phyloP scores from a whole-genome alignment of 2,329 filamentous ascomycete species.

The Bipolaris cookei region DNA sequence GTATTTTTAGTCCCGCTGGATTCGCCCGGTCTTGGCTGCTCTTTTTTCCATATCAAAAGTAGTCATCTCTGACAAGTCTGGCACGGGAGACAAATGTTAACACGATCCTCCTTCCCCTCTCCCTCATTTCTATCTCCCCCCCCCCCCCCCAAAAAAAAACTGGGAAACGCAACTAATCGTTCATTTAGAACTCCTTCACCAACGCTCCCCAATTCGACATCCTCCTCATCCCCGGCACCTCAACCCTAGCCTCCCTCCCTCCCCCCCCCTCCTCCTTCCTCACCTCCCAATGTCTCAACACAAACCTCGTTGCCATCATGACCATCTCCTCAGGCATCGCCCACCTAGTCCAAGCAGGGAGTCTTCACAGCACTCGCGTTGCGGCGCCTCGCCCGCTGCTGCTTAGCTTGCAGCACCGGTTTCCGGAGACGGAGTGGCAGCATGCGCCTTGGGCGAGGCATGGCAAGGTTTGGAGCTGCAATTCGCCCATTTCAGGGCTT shows the following conservation, averaged over 20 bases:
- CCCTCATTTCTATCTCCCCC: too few species aligned
- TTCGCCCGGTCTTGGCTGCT: slow-evolving; percentile 40
- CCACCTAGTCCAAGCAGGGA: slow-evolving; percentile 35
- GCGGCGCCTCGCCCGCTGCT: slow-evolving; percentile 38
- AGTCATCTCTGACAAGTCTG: slow-evolving; percentile 44
- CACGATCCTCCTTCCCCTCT: slow-evolving; percentile 27
- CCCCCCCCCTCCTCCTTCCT: slow-evolving; percentile 36
- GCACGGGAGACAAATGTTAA: slow-evolving; percentile 48
- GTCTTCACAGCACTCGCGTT: slow-evolving; percentile 36
- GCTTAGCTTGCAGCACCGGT: slow-evolving; percentile 33
- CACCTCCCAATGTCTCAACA: slow-evolving; percentile 32
- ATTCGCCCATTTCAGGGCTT: slow-evolving; percentile 38
- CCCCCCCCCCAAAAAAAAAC: neutral
- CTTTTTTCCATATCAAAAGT: slow-evolving; percentile 6
- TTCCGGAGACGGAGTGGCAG: slow-evolving; percentile 41
- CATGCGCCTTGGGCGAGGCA: slow-evolving; percentile 38
- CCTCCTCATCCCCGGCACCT: slow-evolving; percentile 45
- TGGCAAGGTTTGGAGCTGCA: slow-evolving; percentile 44
- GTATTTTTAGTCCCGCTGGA: slow-evolving; percentile 43
- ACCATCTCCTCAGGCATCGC: slow-evolving; percentile 43
- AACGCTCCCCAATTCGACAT: slow-evolving; percentile 46
- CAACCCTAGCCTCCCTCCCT: slow-evolving; percentile 31
- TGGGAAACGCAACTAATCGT: too few species aligned
- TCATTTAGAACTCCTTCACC: slow-evolving; percentile 46
- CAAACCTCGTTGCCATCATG: slow-evolving; percentile 37